Conservation (phyloP, 805 yeast genomes). For the Candida broadrunensis region DNA sequence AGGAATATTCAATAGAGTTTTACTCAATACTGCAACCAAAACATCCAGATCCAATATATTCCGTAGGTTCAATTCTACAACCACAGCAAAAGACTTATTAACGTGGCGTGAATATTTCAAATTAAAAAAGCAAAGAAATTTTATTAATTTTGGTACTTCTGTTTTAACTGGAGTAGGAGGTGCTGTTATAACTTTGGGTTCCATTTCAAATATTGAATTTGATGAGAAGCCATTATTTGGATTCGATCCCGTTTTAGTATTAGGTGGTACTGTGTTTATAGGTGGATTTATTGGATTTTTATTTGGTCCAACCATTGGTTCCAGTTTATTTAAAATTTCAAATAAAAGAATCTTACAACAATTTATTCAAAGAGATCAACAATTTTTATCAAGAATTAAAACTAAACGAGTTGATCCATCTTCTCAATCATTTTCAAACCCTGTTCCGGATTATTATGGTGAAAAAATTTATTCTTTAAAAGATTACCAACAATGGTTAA, state of each 20-base stretch:
- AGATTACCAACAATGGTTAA: conserved; percentile 91
- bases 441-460: conserved; percentile 98
- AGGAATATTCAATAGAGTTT: conserved; percentile 5
- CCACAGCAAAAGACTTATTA: conserved; percentile 21
- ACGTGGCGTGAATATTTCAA: conserved; percentile 80
- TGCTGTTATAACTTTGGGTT: conserved; percentile 66
- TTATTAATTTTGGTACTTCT: conserved; percentile 66
- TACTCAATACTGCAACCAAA: neutral
- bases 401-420: conserved; percentile 89
- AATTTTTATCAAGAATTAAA: conserved; percentile 70
- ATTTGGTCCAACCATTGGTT: conserved; percentile 79
- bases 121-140: conserved; percentile 72
- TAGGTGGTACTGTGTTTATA: conserved; percentile 68
- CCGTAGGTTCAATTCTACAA: conserved; percentile 19
- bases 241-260: conserved; percentile 80
- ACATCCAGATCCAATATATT: neutral
- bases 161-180: conserved; percentile 65
- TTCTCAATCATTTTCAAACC: conserved; percentile 84
- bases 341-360: conserved; percentile 44
- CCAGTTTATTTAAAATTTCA: conserved; percentile 58
- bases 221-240: conserved; percentile 88
- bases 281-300: conserved; percentile 78
- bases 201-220: conserved; percentile 75
- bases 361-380: conserved; percentile 62
- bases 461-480: conserved; percentile 86